Percentiles rank a stretch among this genome's conserved stretches.
phyloP scores from a whole-genome alignment of 2,329 filamentous ascomycete species.

The Penicillium sp. region DNA sequence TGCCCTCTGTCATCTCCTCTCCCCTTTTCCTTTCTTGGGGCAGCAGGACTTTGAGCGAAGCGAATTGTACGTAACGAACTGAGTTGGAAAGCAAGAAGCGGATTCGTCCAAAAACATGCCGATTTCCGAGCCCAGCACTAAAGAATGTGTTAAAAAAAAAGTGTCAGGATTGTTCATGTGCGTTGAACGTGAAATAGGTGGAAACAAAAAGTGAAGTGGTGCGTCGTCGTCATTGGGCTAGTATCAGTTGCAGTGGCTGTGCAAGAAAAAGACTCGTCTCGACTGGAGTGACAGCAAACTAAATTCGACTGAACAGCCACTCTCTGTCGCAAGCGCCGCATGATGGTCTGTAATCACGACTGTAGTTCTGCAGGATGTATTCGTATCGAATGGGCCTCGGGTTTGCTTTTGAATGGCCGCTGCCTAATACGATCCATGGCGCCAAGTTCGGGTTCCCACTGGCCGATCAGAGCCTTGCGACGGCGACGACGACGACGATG shows the following conservation, averaged over 20 bases:
- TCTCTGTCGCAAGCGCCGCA: constrained; percentile 9
- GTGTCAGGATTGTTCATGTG: background rate
- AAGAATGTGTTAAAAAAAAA: background rate
- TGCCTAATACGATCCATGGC: constrained; percentile 13
- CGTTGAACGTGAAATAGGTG: background rate
- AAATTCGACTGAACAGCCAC: background rate
- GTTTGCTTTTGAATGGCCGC: constrained; percentile 4
- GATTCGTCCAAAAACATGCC: background rate
- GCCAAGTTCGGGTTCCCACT: background rate
- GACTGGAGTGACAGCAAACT: background rate
- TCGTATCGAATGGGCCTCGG: background rate
- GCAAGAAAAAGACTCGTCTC: background rate
- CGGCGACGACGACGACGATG: background rate
- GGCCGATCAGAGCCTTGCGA: background rate
- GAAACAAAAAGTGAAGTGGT: background rate
- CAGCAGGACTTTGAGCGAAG: constrained; percentile 13
- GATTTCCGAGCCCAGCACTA: background rate
- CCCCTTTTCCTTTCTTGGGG: constrained; percentile 4
- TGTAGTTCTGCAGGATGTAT: background rate
- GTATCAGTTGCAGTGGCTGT: constrained; percentile 7
- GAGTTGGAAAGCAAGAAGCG: constrained; percentile 16
- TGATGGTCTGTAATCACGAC: background rate
- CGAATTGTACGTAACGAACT: constrained; percentile 12
- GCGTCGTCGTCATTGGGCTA: background rate
- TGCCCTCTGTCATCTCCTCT: constrained; percentile 8